phyloP scores from a whole-genome alignment of 371 early-diverging fungal genomes.

The Thermomucor indicae-seudaticae region DNA sequence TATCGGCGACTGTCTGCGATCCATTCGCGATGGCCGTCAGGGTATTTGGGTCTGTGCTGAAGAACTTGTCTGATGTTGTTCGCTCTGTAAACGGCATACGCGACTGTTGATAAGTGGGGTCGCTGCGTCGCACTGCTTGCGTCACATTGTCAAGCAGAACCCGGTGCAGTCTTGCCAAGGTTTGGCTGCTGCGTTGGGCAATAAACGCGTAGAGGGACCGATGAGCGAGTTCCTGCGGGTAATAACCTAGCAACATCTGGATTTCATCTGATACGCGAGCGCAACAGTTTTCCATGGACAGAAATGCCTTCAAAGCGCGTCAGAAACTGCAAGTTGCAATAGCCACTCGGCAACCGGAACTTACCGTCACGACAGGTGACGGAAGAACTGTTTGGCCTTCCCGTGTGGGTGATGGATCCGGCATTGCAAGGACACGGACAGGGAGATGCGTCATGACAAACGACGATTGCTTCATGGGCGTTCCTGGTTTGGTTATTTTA shows the following conservation, averaged over 20 bases:
- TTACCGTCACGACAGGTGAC: slow-evolving; percentile 1
- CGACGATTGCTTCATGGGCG: slow-evolving; percentile 5
- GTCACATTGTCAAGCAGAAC: slow-evolving; percentile 47
- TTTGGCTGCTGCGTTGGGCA: slow-evolving; percentile 39
- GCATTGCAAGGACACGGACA: too few species aligned
- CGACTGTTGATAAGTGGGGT: slow-evolving; percentile 7
- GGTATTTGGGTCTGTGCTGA: slow-evolving; percentile 27
- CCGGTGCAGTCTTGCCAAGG: slow-evolving; percentile 36
- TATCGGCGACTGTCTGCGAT: slow-evolving; percentile 47
- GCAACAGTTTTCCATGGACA: slow-evolving; percentile 55
- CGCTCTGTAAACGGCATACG: slow-evolving; percentile 40
- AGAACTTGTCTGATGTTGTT: slow-evolving; percentile 37
- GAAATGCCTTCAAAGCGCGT: slow-evolving; percentile 14
- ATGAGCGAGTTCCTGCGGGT: slow-evolving; percentile 56
- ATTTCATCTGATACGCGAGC: slow-evolving; percentile 56
- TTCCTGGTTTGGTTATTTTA: slow-evolving; percentile 3
- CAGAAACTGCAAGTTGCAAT: background rate
- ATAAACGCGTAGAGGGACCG: slow-evolving; percentile 55
- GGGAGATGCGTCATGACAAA: slow-evolving; percentile 8
- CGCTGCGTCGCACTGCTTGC: slow-evolving; percentile 19
- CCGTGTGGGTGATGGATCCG: too few species aligned
- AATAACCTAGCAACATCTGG: slow-evolving; percentile 51
- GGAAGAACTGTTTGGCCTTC: too few species aligned
- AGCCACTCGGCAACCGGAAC: background rate
- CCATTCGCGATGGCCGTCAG: slow-evolving; percentile 25